These are phyloP conservation scores for Oryza rufipogon DNA, from an alignment of 176 grass and related monocot genomes.

Conservation along the genomic window DNA sequence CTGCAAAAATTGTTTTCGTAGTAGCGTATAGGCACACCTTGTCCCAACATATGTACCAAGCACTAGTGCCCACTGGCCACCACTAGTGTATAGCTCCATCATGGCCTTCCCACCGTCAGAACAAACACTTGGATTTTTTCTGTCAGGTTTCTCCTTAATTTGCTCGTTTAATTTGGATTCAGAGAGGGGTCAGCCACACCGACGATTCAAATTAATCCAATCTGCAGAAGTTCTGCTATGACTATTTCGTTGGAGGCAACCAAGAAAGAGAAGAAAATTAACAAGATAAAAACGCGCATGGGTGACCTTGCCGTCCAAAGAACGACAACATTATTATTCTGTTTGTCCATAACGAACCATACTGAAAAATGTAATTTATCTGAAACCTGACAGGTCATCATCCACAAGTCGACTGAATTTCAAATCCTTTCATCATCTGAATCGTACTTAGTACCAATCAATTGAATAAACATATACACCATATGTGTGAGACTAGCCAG, in stretches of 20 bases:
- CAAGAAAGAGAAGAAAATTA: neutral
- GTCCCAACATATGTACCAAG: neutral
- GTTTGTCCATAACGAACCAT: neutral
- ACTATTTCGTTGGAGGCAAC: neutral
- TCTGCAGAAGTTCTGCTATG: neutral
- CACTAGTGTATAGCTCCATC: neutral
- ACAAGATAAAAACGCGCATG: neutral
- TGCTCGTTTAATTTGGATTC: neutral
- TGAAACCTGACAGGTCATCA: neutral
- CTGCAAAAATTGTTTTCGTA: no score
- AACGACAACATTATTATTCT: slow-evolving; percentile 30
- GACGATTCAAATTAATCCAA: neutral
- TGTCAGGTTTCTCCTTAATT: neutral
- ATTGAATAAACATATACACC: neutral
- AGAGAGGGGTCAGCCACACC: neutral
- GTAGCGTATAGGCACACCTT: neutral
- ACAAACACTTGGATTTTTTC: neutral
- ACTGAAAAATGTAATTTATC: neutral
- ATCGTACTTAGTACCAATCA: neutral
- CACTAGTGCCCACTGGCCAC: neutral
- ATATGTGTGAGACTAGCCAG: neutral
- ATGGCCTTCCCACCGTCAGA: neutral
- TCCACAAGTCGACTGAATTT: slow-evolving; percentile 9
- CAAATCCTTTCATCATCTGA: slow-evolving; percentile 4
- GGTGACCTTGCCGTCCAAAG: slow-evolving; percentile 26